Conservation (phyloP, 345 rosid genomes). For the Gossypium stocksii region DNA sequence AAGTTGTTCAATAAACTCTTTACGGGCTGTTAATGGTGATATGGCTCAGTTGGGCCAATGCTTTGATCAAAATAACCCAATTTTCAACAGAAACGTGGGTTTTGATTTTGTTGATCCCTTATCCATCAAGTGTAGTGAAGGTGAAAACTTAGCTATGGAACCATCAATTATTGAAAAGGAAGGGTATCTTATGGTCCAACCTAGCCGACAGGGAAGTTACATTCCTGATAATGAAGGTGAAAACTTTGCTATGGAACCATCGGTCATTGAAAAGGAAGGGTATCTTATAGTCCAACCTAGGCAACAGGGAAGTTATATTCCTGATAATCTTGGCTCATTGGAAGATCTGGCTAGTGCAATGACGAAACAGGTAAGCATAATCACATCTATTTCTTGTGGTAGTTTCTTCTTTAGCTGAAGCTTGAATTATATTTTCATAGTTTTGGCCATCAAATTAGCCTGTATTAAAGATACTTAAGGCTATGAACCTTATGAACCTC, state of each 20-base stretch:
- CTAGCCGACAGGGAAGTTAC: constrained; percentile 43
- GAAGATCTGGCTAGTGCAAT: constrained; percentile 58
- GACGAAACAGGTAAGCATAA: constrained; percentile 49
- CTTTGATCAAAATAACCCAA: constrained; percentile 34
- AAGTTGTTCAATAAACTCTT: constrained; percentile 32
- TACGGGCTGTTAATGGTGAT: constrained; percentile 29
- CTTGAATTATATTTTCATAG: not conserved
- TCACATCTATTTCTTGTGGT: constrained; percentile 7
- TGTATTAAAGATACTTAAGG: not conserved
- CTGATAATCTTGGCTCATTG: constrained; percentile 51
- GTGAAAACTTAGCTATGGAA: constrained; percentile 33
- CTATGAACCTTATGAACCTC: not conserved
- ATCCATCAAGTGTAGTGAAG: constrained; percentile 34
- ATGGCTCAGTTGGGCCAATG: constrained; percentile 23
- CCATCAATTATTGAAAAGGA: constrained; percentile 34
- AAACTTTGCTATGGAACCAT: constrained; percentile 32
- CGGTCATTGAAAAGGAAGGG: constrained; percentile 36
- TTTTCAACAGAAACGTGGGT: constrained; percentile 33
- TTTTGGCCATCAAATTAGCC: not conserved
- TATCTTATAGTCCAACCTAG: constrained; percentile 40
- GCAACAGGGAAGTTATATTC: constrained; percentile 41
- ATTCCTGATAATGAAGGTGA: constrained; percentile 34
- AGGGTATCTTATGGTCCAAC: constrained; percentile 42
- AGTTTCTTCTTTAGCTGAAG: constrained; percentile 4
- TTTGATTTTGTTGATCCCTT: constrained; percentile 36